These are phyloP conservation scores for Cyberlindnera mrakii DNA, from an alignment of 805 yeast genomes.

Conservation along the genomic window DNA sequence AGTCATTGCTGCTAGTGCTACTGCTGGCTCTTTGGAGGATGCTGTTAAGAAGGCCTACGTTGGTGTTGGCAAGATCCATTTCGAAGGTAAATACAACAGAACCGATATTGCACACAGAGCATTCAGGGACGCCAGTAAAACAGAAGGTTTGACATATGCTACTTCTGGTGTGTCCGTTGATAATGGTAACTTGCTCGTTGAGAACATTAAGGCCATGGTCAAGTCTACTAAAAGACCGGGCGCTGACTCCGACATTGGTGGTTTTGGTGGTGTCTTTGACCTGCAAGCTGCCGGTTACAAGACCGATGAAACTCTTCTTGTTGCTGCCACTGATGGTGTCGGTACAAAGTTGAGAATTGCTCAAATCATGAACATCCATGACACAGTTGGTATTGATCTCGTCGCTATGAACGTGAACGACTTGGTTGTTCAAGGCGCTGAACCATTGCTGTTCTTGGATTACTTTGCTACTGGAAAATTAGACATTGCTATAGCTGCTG, in stretches of 20 bases:
- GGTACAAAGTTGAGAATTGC: slow-evolving; percentile 97
- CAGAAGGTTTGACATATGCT: slow-evolving; percentile 69
- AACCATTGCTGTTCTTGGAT: slow-evolving; percentile 90
- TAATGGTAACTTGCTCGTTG: slow-evolving; percentile 85
- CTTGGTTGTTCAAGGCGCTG: slow-evolving; percentile 97
- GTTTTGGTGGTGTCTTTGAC: slow-evolving; percentile 96
- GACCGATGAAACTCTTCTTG: slow-evolving; percentile 64
- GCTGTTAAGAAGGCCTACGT: slow-evolving; percentile 83
- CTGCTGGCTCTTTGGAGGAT: slow-evolving; percentile 63
- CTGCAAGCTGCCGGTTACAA: slow-evolving; percentile 79
- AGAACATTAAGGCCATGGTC: slow-evolving; percentile 83
- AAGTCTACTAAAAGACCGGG: slow-evolving; percentile 92
- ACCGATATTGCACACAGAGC: slow-evolving; percentile 96
- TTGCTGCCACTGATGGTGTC: slow-evolving; percentile 98
- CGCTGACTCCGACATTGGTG: slow-evolving; percentile 97
- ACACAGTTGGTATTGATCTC: slow-evolving; percentile 97
- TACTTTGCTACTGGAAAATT: slow-evolving; percentile 94
- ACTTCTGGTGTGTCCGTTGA: slow-evolving; percentile 98
- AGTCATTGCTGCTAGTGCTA: slow-evolving; percentile 91
- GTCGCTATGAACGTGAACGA: slow-evolving; percentile 99
- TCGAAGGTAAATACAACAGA: slow-evolving; percentile 76
- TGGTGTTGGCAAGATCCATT: slow-evolving; percentile 74
- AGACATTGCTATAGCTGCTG: slow-evolving; percentile 76
- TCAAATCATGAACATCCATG: slow-evolving; percentile 79
- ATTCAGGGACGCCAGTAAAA: slow-evolving; percentile 47